Evolutionary conservation across 1,284 basidiomycete genomes (phyloP).

Genomic region (Ganoderma lucidum): DNA sequence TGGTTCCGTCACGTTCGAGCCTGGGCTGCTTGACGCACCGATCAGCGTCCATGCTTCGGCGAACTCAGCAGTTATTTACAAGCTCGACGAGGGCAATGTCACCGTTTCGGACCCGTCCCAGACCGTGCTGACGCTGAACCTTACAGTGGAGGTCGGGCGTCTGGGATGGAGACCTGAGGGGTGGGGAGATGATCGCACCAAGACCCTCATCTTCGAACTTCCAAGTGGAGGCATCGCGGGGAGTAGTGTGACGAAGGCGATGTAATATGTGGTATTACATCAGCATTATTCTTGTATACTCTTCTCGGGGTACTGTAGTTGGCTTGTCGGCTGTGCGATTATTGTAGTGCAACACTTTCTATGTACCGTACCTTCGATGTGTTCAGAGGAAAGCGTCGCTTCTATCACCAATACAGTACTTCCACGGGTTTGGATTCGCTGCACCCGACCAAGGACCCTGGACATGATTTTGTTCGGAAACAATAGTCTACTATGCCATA

Average conservation of each 20-base stretch:
- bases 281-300: background rate
- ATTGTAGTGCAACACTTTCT: background rate
- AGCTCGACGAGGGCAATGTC: conserved; percentile 50
- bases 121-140: conserved; percentile 40
- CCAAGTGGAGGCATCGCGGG: conserved; percentile 48
- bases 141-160: conserved; percentile 42
- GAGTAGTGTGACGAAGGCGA: conserved; percentile 47
- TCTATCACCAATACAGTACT: background rate
- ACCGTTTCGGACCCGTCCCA: conserved; percentile 68
- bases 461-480: background rate
- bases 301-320: background rate
- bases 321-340: background rate
- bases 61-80: conserved; percentile 56
- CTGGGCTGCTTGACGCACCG: conserved; percentile 34
- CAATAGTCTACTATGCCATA: background rate
- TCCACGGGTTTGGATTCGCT: background rate
- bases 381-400: background rate
- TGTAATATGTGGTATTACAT: conserved; percentile 19
- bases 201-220: conserved; percentile 38
- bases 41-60: conserved; percentile 50
- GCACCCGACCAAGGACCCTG: no score
- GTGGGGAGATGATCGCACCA: conserved; percentile 37
- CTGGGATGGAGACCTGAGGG: conserved; percentile 17
- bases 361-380: background rate
- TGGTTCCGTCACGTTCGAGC: conserved; percentile 36